Evolutionary conservation across 257 asterid genomes (phyloP), one percentile per base, ranked within the genome.

Genomic region (Solanum microdontum): DNA sequence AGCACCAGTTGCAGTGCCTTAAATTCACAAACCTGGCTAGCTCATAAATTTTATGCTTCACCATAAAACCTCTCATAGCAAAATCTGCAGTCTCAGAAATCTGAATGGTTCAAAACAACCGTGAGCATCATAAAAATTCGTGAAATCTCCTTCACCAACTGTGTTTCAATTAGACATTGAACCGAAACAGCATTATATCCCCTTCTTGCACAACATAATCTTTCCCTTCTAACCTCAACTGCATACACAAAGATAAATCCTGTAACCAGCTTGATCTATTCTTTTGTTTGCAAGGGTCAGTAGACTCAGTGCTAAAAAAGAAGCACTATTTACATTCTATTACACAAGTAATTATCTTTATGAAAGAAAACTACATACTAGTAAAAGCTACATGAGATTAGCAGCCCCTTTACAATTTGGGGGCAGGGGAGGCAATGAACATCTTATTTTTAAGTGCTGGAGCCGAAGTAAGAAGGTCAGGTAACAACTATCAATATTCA

Each of bases 221-320:
- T 92, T 95, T 97, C 37, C 99, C 99, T 89, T 97, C 99, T 62
- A 94, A 93, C 90, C 98, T 95, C 93, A 97, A 92, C 99, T 97
- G 98, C 95, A 92, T 19, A 40, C 64, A 86, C 66, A 72, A 55
- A 68, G 77, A 58, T 51, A 80, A 75, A 87, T 43, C 66, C 40
- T 40, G 86, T 55, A 88, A 37, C 83, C 23, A 73, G 55, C 83
- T 19, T 17, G 85, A 86, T 14, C 62, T 39, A 15, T 30, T 68
- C 83, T 39, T 11, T n/a, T 37, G 84, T 43, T 79, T 79, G 39
- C 84, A 79, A 2, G 39, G 84, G 26, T 26, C 39, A 17, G 66
- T 58, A 58, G 26, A 58, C 66, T 58, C 24, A 5, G 82, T 58
- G 66, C 66, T 62, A 13, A 8, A 51, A 60, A 30, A 87, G 70